Conservation (phyloP, 2,329 filamentous ascomycete species). For the Didymella pinodella region DNA sequence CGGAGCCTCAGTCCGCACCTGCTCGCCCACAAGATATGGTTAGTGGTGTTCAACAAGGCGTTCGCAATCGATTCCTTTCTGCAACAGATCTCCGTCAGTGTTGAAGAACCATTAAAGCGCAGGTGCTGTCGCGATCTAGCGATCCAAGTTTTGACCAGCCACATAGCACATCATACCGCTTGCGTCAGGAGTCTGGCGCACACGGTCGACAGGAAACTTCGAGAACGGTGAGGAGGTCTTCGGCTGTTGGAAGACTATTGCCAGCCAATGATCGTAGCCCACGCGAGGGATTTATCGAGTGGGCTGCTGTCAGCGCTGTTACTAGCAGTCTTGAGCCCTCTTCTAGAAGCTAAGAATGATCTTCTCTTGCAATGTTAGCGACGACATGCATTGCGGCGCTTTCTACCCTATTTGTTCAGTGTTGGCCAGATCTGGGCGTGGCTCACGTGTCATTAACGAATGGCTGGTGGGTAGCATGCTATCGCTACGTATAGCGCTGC, state of each 20-base stretch:
- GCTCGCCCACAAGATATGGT: slow-evolving; percentile 13
- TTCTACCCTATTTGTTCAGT: not conserved
- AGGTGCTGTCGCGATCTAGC: not conserved
- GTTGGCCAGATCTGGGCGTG: not conserved
- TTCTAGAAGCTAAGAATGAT: slow-evolving; percentile 14
- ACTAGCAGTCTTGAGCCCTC: slow-evolving; percentile 6
- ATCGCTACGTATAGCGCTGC: slow-evolving; percentile 1
- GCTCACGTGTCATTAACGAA: slow-evolving; percentile 2
- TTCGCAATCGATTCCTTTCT: slow-evolving; percentile 5
- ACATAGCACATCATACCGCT: not conserved
- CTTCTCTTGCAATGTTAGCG: slow-evolving; percentile 1
- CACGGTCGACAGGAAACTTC: not conserved
- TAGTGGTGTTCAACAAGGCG: not conserved
- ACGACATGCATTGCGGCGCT: slow-evolving; percentile 2
- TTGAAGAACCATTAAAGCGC: not conserved
- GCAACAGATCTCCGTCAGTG: not conserved
- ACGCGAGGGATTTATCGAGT: slow-evolving; percentile 2
- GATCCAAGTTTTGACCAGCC: not conserved
- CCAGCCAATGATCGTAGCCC: not conserved
- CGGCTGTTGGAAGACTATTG: not conserved
- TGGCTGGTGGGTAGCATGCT: not conserved
- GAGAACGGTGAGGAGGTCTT: too few species aligned
- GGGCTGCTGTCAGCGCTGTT: slow-evolving; percentile 6
- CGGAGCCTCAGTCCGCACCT: not conserved
- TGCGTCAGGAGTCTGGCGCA: not conserved